Conservation (phyloP, 225 moss, liverwort and hornwort species). For the Polytrichum formosum region DNA sequence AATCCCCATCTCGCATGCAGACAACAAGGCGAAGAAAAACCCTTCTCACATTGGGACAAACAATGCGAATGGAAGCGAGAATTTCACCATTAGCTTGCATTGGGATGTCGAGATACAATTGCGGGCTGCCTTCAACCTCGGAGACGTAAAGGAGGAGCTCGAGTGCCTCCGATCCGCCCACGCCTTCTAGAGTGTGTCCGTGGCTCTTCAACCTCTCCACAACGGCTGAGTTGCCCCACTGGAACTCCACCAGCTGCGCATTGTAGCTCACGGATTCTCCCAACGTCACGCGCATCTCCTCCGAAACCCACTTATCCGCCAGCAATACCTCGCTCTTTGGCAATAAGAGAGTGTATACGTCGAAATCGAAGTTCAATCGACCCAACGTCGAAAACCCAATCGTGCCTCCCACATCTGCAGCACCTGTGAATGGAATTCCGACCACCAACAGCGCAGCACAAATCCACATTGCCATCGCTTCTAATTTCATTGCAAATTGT, state of each 20-base stretch:
- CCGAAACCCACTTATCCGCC: neutral
- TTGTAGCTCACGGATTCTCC: conserved; percentile 55
- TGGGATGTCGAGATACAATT: conserved; percentile 25
- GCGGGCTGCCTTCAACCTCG: conserved; percentile 44
- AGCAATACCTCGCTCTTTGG: neutral
- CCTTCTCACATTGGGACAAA: too few species aligned
- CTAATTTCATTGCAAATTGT: too few species aligned
- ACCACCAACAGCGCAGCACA: too few species aligned
- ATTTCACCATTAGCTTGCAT: neutral
- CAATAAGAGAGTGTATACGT: conserved; percentile 2
- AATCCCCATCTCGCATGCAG: too few species aligned
- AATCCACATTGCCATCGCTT: too few species aligned
- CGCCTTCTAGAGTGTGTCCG: neutral
- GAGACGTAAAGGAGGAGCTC: conserved; percentile 35
- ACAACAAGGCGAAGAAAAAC: too few species aligned
- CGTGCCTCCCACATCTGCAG: conserved; percentile 19
- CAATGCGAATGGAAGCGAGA: too few species aligned
- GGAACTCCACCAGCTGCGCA: conserved; percentile 38
- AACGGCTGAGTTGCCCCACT: conserved; percentile 14
- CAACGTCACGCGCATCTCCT: conserved; percentile 35
- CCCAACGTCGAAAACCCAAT: conserved; percentile 36
- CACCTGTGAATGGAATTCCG: neutral
- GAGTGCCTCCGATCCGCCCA: neutral
- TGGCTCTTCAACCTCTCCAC: conserved; percentile 15
- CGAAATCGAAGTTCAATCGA: conserved; percentile 28